Evolutionary conservation across 768 basidiomycete genomes (phyloP).

Genomic region (Mycena leptocephala): DNA sequence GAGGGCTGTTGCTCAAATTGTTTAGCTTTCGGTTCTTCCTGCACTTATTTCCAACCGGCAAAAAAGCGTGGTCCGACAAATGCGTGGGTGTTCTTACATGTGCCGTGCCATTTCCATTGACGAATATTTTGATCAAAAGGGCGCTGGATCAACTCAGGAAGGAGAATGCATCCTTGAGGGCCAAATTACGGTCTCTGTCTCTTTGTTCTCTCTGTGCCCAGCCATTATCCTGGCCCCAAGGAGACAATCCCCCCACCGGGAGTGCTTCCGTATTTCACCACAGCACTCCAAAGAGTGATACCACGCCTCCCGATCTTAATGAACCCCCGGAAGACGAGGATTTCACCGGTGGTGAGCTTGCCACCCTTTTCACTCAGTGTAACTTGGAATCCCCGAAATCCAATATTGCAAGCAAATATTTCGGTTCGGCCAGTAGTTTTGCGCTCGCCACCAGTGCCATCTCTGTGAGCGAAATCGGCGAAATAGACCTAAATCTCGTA

Average conservation of each 20-base stretch:
- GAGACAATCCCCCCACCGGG: neutral
- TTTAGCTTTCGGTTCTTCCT: constrained; percentile 12
- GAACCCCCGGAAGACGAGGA: neutral
- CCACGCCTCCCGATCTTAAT: neutral
- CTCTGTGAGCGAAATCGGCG: constrained; percentile 45
- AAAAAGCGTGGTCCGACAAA: constrained; percentile 21
- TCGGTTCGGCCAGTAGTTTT: constrained; percentile 60
- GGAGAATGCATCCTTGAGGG: neutral
- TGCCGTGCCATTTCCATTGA: too few species aligned
- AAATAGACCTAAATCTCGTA: constrained; percentile 41
- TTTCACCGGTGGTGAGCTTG: neutral
- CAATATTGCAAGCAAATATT: too few species aligned
- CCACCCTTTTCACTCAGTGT: neutral
- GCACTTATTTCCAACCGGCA: constrained; percentile 21
- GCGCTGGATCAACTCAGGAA: neutral
- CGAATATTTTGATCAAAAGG: too few species aligned
- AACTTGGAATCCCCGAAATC: neutral
- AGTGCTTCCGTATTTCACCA: neutral
- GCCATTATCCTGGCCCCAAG: neutral
- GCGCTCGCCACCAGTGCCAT: constrained; percentile 60
- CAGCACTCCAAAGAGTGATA: neutral
- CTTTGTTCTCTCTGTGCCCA: neutral
- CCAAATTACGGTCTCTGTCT: neutral
- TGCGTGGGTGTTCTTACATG: neutral
- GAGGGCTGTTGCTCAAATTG: constrained; percentile 23